Evolutionary conservation across 345 rosid species (phyloP).

Genomic region (Balakata baccata): DNA sequence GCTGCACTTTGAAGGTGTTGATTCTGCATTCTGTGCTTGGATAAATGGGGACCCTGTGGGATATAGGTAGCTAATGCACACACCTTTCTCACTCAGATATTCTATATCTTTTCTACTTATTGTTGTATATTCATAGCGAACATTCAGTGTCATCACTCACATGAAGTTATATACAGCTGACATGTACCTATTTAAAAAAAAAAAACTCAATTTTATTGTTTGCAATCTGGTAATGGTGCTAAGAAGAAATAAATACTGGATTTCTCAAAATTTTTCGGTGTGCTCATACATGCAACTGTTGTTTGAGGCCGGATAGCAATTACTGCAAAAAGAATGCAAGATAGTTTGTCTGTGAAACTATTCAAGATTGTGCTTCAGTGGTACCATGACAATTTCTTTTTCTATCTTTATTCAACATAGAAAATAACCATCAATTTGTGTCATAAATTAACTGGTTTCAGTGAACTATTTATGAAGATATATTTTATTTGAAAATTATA

Average conservation of each 20-base stretch:
- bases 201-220: background rate
- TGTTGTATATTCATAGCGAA: background rate
- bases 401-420: background rate
- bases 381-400: background rate
- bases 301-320: background rate
- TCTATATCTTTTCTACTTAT: background rate
- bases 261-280: background rate
- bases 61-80: slow-evolving; percentile 57
- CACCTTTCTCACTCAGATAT: background rate
- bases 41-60: slow-evolving; percentile 82
- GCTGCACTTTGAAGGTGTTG: slow-evolving; percentile 96
- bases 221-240: background rate
- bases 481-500: too few relatives aligned
- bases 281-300: background rate
- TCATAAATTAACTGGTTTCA: background rate
- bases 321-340: background rate
- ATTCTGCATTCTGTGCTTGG: slow-evolving; percentile 95
- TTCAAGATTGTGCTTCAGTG: background rate
- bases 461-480: background rate
- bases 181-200: too few relatives aligned
- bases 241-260: background rate
- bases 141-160: background rate
- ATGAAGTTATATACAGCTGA: background rate
- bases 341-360: background rate
- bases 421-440: background rate